phyloP scores from a whole-genome alignment of 106 monocot species.

The Hemerocallis citrina region DNA sequence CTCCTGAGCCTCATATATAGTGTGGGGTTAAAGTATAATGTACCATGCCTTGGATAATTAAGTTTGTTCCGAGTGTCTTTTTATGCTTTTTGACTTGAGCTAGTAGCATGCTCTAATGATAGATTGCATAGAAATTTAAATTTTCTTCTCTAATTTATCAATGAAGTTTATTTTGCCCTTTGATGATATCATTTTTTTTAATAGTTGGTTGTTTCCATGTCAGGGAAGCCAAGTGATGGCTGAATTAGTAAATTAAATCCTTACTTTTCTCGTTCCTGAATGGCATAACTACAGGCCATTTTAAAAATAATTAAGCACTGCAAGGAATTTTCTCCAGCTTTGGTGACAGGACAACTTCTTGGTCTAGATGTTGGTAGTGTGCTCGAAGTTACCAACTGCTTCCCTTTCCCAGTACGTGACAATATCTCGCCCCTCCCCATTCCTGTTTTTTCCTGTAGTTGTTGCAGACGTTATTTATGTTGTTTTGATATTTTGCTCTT shows the following conservation, averaged over 20 bases:
- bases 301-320: constrained; percentile 96
- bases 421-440: constrained; percentile 87
- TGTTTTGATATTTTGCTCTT: neutral
- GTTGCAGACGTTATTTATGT: neutral
- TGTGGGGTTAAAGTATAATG: neutral
- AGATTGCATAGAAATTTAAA: no score
- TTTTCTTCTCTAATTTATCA: neutral
- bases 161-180: neutral
- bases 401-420: constrained; percentile 97
- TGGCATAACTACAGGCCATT: constrained; percentile 46
- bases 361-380: constrained; percentile 96
- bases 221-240: no score
- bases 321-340: constrained; percentile 84
- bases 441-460: no score
- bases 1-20: neutral
- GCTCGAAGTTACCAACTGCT: constrained; percentile 97
- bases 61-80: neutral
- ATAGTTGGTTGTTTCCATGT: neutral
- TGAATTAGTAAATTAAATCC: neutral
- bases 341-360: constrained; percentile 93
- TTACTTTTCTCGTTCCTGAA: neutral
- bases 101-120: neutral
- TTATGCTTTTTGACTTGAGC: neutral
- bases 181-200: neutral
- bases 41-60: neutral